Evolutionary conservation across 2,329 filamentous ascomycete genomes (phyloP), one percentile per base, ranked within the genome.

Genomic region (Lachnellula arida): DNA sequence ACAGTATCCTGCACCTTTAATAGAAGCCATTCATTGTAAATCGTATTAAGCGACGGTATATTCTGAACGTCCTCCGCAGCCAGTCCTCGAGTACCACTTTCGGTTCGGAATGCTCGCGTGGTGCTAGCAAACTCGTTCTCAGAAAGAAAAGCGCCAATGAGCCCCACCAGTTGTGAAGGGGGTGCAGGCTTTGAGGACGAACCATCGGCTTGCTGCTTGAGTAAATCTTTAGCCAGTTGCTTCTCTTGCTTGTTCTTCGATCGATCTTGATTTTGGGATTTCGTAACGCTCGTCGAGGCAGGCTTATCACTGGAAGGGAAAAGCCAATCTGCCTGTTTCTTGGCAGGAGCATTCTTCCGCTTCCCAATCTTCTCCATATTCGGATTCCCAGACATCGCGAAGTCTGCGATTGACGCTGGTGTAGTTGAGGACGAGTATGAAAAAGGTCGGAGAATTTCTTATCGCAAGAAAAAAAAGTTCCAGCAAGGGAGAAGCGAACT

Each of bases 131-230:
- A 87, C n/a, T 82, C 80, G 69, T 87, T 79, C 46, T 86, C 79
- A 43, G 78, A 78, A 49, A 91, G 77, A 70, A 91, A 91, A 22
- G 74, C 72, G 60, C 83, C 82, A 65, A 91, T 79, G 15, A 89
- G 75, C 58, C 84, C 81, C 67, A 91, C 75, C 37, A 91, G 75
- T 70, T 87, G 79, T 28, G 79, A 71, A 4, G 86, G 79, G 25
- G 82, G 77, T 47, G 74, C 69, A 28, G 70, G 40, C 53, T 66
- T 66, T 9, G 62, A 35, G 40, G 65, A 56, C 35, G 62, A 60
- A 8, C 59, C 63, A 51, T 55, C 60, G 51, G 57, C 61, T 40
- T 60, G 58, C n/a, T 63, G 59, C 44, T 63, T 66, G 43, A 69
- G 61, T 25, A 68, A 63, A 49, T 65, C 62, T 47, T 64, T 59